phyloP scores from a whole-genome alignment of 768 basidiomycete species.

The Leccinum pellstonianum region DNA sequence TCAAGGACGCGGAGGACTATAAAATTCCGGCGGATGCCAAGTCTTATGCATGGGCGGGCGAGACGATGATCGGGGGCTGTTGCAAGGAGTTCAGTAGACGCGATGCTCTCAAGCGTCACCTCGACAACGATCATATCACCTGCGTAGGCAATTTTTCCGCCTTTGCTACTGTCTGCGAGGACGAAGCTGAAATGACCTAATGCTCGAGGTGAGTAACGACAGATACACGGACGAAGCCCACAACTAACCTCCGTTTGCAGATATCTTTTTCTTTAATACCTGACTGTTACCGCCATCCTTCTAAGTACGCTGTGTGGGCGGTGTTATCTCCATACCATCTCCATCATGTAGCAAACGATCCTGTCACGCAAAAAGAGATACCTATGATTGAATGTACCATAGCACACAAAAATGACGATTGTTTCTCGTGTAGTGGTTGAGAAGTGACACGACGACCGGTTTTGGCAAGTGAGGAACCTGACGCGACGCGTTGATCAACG shows the following conservation, averaged over 20 bases:
- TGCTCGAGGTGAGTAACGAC: conserved; percentile 6
- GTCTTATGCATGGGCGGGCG: conserved; percentile 29
- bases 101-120: conserved; percentile 42
- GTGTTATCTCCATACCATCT: conserved; percentile 9
- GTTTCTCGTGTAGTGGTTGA: background rate
- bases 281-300: background rate
- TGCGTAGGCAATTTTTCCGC: conserved; percentile 34
- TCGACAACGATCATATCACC: conserved; percentile 35
- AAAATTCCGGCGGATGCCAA: conserved; percentile 21
- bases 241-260: conserved; percentile 5
- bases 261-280: conserved; percentile 3
- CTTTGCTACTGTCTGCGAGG: conserved; percentile 29
- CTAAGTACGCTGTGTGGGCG: conserved; percentile 9
- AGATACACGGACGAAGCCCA: background rate
- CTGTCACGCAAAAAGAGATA: conserved; percentile 12
- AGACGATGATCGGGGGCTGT: conserved; percentile 38
- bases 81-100: conserved; percentile 38
- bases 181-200: conserved; percentile 18
- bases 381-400: conserved; percentile 19
- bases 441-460: background rate
- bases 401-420: conserved; percentile 10
- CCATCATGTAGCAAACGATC: conserved; percentile 12
- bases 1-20: conserved; percentile 25
- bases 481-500: conserved; percentile 17
- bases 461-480: conserved; percentile 14